Evolutionary conservation across 306 rosid genomes (phyloP).

Genomic region (Trifolium dubium): DNA sequence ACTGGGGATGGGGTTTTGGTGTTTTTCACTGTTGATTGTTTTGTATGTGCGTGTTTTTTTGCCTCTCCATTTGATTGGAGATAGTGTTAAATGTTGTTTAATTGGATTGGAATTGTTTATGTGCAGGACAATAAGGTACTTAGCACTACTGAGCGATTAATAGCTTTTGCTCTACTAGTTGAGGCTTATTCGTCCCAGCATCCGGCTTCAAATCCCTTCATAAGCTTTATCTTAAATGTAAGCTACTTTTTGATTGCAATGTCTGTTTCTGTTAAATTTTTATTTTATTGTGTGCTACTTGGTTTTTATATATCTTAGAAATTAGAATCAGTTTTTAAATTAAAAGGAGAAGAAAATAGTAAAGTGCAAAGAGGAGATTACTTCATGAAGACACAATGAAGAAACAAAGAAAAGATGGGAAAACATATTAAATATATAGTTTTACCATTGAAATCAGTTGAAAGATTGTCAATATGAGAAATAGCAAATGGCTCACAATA

Average conservation of each 20-base stretch:
- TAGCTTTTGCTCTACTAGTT: slow-evolving; percentile 72
- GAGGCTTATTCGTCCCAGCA: slow-evolving; percentile 80
- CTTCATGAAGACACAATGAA: background rate
- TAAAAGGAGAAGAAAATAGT: background rate
- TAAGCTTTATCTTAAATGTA: slow-evolving; percentile 66
- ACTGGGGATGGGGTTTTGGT: background rate
- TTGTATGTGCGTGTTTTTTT: background rate
- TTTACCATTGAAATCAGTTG: slow-evolving; percentile 11
- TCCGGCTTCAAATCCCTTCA: slow-evolving; percentile 76
- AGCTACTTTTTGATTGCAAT: slow-evolving; percentile 37
- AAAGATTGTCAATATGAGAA: slow-evolving; percentile 9
- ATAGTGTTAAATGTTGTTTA: slow-evolving; percentile 26
- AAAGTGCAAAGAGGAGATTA: background rate
- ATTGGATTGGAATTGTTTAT: slow-evolving; percentile 18
- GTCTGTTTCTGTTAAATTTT: background rate
- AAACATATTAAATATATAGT: slow-evolving; percentile 1
- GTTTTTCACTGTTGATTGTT: background rate
- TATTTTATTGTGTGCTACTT: background rate
- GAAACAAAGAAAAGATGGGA: background rate
- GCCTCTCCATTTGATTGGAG: background rate
- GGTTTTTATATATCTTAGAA: slow-evolving; percentile 10
- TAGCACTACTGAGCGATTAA: slow-evolving; percentile 59
- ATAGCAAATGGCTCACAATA: slow-evolving; percentile 2
- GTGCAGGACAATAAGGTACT: slow-evolving; percentile 50
- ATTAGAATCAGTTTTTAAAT: slow-evolving; percentile 17